These are phyloP conservation scores for Suhomyces terraborum DNA, from an alignment of 1,139 yeast genomes.

Conservation along the genomic window DNA sequence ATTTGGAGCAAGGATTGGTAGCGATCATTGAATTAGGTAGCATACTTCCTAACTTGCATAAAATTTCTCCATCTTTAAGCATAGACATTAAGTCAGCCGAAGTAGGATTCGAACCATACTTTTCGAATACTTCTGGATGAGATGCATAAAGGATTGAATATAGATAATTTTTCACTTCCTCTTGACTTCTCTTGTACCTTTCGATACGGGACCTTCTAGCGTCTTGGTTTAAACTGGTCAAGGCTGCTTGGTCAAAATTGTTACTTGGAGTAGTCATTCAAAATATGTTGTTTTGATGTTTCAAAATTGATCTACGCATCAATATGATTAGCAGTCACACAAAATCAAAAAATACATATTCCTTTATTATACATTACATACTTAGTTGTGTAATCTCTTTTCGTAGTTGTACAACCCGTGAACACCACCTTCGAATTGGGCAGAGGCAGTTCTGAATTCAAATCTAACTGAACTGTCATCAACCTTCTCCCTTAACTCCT, in stretches of 20 bases:
- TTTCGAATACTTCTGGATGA: slow-evolving; percentile 12
- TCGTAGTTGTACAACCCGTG: slow-evolving; percentile 96
- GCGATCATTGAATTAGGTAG: slow-evolving; percentile 34
- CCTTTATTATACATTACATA: slow-evolving; percentile 10
- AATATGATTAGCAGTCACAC: no score
- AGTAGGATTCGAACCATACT: slow-evolving; percentile 23
- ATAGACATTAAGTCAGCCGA: slow-evolving; percentile 43
- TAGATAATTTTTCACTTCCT: slow-evolving; percentile 50
- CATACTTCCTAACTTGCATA: slow-evolving; percentile 53
- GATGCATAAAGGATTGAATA: slow-evolving; percentile 17
- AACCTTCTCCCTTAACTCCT: slow-evolving; percentile 65
- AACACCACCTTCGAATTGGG: slow-evolving; percentile 98
- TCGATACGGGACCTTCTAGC: slow-evolving; percentile 45
- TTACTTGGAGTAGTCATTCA: no score
- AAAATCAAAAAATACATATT: neutral
- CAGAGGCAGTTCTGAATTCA: slow-evolving; percentile 97
- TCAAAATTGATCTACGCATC: no score
- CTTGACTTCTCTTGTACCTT: slow-evolving; percentile 50
- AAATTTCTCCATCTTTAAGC: slow-evolving; percentile 64
- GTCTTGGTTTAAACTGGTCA: slow-evolving; percentile 61
- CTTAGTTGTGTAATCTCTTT: slow-evolving; percentile 88
- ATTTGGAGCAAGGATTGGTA: slow-evolving; percentile 41
- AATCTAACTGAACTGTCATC: slow-evolving; percentile 77
- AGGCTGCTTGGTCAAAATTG: slow-evolving; percentile 27
- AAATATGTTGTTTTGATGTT: no score